Conservation (phyloP, 208 protist genomes). For the Porcisia deanei region DNA sequence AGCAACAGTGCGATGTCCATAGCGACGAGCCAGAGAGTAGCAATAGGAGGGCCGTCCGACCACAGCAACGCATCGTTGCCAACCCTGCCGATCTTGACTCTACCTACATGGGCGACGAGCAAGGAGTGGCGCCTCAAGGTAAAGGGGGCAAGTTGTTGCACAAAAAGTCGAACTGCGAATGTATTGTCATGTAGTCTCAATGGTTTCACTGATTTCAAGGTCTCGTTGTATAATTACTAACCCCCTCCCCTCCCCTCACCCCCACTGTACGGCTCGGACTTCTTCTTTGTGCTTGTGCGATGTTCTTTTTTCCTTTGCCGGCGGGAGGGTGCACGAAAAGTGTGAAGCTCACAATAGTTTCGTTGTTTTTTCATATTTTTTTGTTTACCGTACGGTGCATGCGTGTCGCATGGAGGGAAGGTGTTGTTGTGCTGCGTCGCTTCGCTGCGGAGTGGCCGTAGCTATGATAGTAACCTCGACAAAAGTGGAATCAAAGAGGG, state of each 20-base stretch:
- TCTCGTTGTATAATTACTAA: not conserved
- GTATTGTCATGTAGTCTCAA: constrained; percentile 43
- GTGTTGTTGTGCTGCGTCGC: too few species aligned
- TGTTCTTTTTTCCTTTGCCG: not conserved
- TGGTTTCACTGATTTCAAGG: not conserved
- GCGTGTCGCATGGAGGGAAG: too few species aligned
- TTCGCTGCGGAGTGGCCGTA: not conserved
- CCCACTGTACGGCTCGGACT: too few species aligned
- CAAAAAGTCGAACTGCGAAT: constrained; percentile 50
- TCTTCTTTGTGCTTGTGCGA: not conserved
- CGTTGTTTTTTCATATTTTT: too few species aligned
- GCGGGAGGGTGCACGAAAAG: too few species aligned
- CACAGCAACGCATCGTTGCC: not conserved
- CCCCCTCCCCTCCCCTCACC: too few species aligned
- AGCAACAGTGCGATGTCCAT: not conserved
- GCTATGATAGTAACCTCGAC: not conserved
- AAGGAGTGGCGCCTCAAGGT: constrained; percentile 3
- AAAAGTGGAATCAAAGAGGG: too few species aligned
- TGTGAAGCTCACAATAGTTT: too few species aligned
- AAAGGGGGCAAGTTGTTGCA: not conserved
- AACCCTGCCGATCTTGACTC: constrained; percentile 16
- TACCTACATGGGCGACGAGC: not conserved
- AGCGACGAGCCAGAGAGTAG: not conserved
- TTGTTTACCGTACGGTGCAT: too few species aligned
- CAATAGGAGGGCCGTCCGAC: not conserved